These are phyloP conservation scores for Penicillium cataractarum DNA, from an alignment of 495 filamentous ascomycete species.

Conservation along the genomic window DNA sequence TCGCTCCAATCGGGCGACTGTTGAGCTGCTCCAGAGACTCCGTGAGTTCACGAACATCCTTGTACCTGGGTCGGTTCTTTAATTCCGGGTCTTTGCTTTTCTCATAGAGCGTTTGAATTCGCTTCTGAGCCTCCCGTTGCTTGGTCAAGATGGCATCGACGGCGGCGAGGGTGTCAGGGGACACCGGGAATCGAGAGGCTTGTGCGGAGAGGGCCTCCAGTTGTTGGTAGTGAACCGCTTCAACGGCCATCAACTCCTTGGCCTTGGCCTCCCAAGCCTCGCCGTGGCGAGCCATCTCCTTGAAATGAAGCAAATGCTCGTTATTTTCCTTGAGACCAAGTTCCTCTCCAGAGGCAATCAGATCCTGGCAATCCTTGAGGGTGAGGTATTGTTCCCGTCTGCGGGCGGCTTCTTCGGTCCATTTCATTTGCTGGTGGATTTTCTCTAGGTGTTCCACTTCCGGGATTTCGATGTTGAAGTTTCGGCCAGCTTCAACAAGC, in stretches of 20 bases:
- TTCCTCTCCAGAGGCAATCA: conserved; percentile 75
- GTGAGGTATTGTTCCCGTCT: conserved; percentile 64
- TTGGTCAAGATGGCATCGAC: conserved; percentile 95
- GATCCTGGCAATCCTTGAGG: conserved; percentile 74
- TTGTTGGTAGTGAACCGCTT: conserved; percentile 89
- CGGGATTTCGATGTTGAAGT: conserved; percentile 92
- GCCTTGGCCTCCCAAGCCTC: conserved; percentile 93
- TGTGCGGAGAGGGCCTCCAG: conserved; percentile 85
- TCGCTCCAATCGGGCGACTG: conserved; percentile 85
- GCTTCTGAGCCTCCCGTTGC: conserved; percentile 90
- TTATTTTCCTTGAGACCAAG: conserved; percentile 77
- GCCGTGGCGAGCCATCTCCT: conserved; percentile 73
- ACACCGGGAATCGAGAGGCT: conserved; percentile 78
- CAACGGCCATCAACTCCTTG: conserved; percentile 87
- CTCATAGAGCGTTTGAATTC: conserved; percentile 79
- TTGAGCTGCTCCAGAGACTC: conserved; percentile 84
- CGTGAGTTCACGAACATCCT: conserved; percentile 86
- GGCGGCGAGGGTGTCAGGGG: conserved; percentile 73
- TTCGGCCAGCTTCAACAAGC: conserved; percentile 81
- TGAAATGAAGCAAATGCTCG: conserved; percentile 73
- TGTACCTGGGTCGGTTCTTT: conserved; percentile 82
- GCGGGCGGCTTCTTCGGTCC: conserved; percentile 77
- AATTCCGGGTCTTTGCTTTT: conserved; percentile 74
- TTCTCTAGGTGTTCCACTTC: conserved; percentile 85
- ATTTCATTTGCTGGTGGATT: conserved; percentile 82